These are phyloP conservation scores for Aeschynomene evenia DNA, from an alignment of 306 rosid genomes.

Conservation along the genomic window DNA sequence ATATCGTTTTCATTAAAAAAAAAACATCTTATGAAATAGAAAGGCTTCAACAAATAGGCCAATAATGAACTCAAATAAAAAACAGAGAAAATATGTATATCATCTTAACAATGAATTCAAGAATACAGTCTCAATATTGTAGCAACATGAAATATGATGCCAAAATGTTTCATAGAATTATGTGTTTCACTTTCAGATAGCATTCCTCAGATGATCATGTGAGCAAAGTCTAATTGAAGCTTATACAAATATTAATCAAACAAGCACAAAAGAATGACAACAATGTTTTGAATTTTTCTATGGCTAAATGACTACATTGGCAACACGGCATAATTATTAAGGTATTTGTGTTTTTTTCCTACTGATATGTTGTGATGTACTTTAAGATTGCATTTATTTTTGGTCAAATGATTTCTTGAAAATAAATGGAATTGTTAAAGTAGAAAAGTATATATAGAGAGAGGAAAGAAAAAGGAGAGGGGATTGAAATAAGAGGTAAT, in stretches of 20 bases:
- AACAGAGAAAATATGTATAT: not conserved
- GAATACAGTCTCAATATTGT: not conserved
- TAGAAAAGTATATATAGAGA: no score
- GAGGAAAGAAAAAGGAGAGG: no score
- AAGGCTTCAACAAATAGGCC: not conserved
- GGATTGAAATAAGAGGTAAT: no score
- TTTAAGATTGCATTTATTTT: no score
- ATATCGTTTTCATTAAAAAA: not conserved
- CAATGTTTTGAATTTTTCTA: not conserved
- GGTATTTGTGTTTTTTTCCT: no score
- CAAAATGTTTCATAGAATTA: conserved; percentile 15
- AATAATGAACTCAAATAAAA: not conserved
- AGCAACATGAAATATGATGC: not conserved
- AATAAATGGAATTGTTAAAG: no score
- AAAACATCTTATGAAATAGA: conserved; percentile 3
- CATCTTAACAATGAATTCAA: not conserved
- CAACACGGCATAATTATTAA: no score
- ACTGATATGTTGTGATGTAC: no score
- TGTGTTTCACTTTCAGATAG: not conserved
- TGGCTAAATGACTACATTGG: not conserved
- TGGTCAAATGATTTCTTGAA: no score
- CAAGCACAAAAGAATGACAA: not conserved
- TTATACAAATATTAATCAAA: not conserved
- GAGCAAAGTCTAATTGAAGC: conserved; percentile 5
- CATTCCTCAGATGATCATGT: not conserved